phyloP scores from a whole-genome alignment of 2,329 filamentous ascomycete genomes.

The Exophiala oligosperma region DNA sequence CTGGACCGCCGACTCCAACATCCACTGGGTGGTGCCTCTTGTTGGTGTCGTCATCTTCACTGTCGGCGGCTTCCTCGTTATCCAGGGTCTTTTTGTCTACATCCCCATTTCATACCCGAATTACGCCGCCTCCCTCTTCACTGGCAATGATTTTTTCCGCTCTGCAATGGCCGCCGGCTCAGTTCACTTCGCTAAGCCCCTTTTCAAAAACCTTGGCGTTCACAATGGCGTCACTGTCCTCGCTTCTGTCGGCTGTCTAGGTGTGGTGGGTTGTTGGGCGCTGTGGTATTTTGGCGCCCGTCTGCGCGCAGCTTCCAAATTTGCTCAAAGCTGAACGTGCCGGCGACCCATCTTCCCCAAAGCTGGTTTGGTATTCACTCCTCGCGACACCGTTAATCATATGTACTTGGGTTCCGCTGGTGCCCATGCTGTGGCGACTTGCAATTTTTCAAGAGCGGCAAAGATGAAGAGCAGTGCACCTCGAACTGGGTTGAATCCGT shows the following conservation, averaged over 20 bases:
- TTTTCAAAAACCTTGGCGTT: constrained; percentile 36
- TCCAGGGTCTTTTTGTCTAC: constrained; percentile 30
- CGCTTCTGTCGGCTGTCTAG: constrained; percentile 36
- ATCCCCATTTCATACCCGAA: constrained; percentile 26
- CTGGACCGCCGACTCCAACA: constrained; percentile 30
- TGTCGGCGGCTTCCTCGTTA: constrained; percentile 18
- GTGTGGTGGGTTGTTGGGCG: constrained; percentile 57
- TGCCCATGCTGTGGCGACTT: no score
- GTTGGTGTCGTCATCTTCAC: constrained; percentile 21
- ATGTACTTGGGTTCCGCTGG: no score
- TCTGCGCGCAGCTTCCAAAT: constrained; percentile 58
- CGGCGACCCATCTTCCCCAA: no score
- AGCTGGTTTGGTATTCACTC: no score
- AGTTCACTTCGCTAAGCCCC: constrained; percentile 36
- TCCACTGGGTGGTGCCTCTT: constrained; percentile 36
- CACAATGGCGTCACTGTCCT: constrained; percentile 32
- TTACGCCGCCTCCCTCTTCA: constrained; percentile 30
- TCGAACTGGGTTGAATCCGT: no score
- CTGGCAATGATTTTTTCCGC: constrained; percentile 30
- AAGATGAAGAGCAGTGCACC: no score
- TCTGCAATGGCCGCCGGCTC: constrained; percentile 34
- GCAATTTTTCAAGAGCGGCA: no score
- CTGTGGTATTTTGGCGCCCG: constrained; percentile 58
- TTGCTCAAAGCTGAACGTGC: constrained; percentile 37
- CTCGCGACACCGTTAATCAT: no score